Evolutionary conservation across 768 basidiomycete genomes (phyloP).

Genomic region (Boletus patriciae): DNA sequence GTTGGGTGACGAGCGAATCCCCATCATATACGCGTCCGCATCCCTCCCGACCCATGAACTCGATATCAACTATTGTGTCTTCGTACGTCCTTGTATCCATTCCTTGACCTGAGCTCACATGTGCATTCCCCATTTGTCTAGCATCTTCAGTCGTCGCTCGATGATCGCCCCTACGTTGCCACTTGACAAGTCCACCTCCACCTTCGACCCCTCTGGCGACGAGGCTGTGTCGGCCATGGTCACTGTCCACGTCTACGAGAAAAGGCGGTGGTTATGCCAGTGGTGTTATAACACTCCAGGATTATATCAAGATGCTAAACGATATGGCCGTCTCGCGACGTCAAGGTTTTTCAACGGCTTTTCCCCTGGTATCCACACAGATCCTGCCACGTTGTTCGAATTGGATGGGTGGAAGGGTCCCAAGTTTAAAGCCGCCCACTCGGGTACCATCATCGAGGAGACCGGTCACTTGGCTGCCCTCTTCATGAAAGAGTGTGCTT

Average conservation of each 20-base stretch:
- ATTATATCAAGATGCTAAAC: constrained; percentile 36
- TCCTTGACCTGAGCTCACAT: constrained; percentile 16
- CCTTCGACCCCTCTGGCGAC: constrained; percentile 35
- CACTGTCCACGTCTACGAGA: constrained; percentile 36
- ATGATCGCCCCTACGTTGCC: constrained; percentile 11
- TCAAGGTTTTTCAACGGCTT: constrained; percentile 37
- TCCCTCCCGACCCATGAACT: too few relatives aligned
- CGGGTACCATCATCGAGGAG: constrained; percentile 32
- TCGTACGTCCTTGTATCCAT: constrained; percentile 8
- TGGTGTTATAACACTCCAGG: constrained; percentile 43
- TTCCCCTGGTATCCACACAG: constrained; percentile 34
- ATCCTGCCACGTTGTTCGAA: constrained; percentile 35
- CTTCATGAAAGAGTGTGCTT: constrained; percentile 23
- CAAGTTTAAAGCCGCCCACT: constrained; percentile 33
- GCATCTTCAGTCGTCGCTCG: constrained; percentile 15
- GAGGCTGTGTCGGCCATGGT: constrained; percentile 41
- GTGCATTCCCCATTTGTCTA: constrained; percentile 21
- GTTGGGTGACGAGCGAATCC: too few relatives aligned
- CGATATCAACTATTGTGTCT: neutral
- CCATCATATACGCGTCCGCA: too few relatives aligned
- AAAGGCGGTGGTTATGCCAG: constrained; percentile 34
- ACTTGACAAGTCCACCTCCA: constrained; percentile 24
- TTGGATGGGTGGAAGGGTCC: constrained; percentile 35
- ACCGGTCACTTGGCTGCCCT: constrained; percentile 34
- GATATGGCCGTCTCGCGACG: constrained; percentile 33